Conservation (phyloP, 208 protist species). For the Balamuthia mandrillaris region DNA sequence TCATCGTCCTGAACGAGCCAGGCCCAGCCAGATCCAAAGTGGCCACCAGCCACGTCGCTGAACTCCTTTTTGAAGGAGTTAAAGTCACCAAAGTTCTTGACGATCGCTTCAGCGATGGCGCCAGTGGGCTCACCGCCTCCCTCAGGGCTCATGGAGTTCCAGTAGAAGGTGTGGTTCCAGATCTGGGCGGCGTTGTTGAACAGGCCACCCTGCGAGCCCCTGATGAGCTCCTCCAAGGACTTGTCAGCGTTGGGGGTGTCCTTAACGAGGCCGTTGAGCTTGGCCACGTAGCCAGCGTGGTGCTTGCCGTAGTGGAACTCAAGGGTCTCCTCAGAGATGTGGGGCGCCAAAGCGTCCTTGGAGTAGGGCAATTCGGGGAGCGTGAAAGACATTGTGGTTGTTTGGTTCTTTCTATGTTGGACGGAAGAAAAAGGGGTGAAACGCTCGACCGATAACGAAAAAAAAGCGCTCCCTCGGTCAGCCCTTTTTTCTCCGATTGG, state of each 20-base stretch:
- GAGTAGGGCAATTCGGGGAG: constrained; percentile 38
- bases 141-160: constrained; percentile 77
- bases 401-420: too few relatives aligned
- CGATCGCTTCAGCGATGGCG: constrained; percentile 74
- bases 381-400: constrained; percentile 34
- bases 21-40: constrained; percentile 91
- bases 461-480: too few relatives aligned
- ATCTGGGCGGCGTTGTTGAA: constrained; percentile 89
- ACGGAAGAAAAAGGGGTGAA: too few relatives aligned
- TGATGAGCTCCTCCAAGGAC: constrained; percentile 80
- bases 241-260: constrained; percentile 73
- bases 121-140: constrained; percentile 72
- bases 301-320: constrained; percentile 59
- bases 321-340: constrained; percentile 48
- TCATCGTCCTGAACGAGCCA: constrained; percentile 85
- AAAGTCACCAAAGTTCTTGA: constrained; percentile 78
- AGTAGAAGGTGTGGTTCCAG: constrained; percentile 91
- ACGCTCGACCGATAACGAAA: too few relatives aligned
- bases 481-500: too few relatives aligned
- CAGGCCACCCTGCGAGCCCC: constrained; percentile 66
- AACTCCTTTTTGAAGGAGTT: constrained; percentile 89
- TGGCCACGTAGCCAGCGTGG: constrained; percentile 73
- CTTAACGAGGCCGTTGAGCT: constrained; percentile 79
- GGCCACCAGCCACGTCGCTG: constrained; percentile 75
- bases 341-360: constrained; percentile 42